Evolutionary conservation across 345 rosid species (phyloP), one percentile per base, ranked within the genome.

Genomic region (Geranium brycei): DNA sequence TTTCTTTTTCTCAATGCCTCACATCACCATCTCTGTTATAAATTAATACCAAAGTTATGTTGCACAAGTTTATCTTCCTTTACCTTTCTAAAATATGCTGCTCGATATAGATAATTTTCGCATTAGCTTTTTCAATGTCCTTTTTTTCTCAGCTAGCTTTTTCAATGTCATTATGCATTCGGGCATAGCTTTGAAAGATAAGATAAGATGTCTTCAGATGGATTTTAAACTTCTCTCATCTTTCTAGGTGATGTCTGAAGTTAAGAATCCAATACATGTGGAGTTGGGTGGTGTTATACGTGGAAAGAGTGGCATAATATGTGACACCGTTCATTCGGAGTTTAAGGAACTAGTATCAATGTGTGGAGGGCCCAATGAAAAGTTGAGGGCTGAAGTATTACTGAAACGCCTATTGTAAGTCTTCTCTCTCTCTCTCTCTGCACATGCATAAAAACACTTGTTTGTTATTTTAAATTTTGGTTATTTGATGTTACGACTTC

Each of bases 341-440:
- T 86, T 88, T 72, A 77, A 79, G 73, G 86, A 85, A 67, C 72
- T 88, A 69, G 75, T 85, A 16, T 72, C 68, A n/a, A 75, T 86
- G 83, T 88, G 84, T 68, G 93, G 80, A 74, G 96, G 96, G 65
- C 72, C 82, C n/a, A 83, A 77, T 32, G 99, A 93, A 79, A 85
- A 83, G 71, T 47, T 5, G 51, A 82, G 99, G 83, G 85, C 95
- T 47, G 80, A 80, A 64, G 78, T 73, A 65, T 66, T 90, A 67
- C 74, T 86, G 71, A 79, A 76, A 62, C 59, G 62, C 58, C 78
- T 93, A 68, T 58, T 71, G 97, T 93, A 78, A 86, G 91, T 79
- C 58, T 14, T 32, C 57, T 58, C 41, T 35, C 41, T 35, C 41
- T 57, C 53, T 23, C 51, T 7, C 11, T 10, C 47, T 38, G 47